Evolutionary conservation across 2,329 filamentous ascomycete genomes (phyloP).

Genomic region (Alternaria ethzedia): DNA sequence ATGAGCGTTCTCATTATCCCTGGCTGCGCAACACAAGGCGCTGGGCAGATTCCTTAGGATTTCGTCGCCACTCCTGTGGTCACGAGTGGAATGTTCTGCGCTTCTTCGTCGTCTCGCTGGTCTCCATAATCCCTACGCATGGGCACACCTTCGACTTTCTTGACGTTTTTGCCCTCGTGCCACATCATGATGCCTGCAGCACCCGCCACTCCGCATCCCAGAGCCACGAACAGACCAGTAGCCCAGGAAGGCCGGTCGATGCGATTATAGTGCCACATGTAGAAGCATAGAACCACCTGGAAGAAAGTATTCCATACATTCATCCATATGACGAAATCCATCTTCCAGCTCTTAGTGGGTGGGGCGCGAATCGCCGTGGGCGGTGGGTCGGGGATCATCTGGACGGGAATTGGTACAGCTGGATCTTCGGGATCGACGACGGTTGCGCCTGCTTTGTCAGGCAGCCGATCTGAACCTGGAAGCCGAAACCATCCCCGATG

Average conservation of each 20-base stretch:
- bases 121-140: conserved; percentile 33
- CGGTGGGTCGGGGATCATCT: conserved; percentile 69
- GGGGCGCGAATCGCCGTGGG: conserved; percentile 74
- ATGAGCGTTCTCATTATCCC: background rate
- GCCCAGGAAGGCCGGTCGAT: conserved; percentile 78
- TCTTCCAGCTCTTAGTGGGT: conserved; percentile 73
- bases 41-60: conserved; percentile 31
- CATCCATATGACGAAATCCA: conserved; percentile 80
- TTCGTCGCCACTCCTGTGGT: conserved; percentile 25
- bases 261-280: conserved; percentile 84
- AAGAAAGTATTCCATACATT: conserved; percentile 81
- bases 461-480: conserved; percentile 66
- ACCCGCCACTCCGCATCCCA: conserved; percentile 74
- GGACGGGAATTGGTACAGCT: conserved; percentile 67
- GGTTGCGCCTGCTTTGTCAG: conserved; percentile 30
- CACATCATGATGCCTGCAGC: conserved; percentile 74
- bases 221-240: conserved; percentile 77
- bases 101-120: conserved; percentile 29
- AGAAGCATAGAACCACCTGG: conserved; percentile 73
- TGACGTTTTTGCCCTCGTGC: conserved; percentile 65
- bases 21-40: conserved; percentile 1
- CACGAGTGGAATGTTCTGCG: conserved; percentile 25
- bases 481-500: conserved; percentile 79
- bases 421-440: conserved; percentile 47
- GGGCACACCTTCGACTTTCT: conserved; percentile 48